phyloP scores from a whole-genome alignment of 225 moss, liverwort and hornwort genomes.

The Pseudoscleropodium purum region DNA sequence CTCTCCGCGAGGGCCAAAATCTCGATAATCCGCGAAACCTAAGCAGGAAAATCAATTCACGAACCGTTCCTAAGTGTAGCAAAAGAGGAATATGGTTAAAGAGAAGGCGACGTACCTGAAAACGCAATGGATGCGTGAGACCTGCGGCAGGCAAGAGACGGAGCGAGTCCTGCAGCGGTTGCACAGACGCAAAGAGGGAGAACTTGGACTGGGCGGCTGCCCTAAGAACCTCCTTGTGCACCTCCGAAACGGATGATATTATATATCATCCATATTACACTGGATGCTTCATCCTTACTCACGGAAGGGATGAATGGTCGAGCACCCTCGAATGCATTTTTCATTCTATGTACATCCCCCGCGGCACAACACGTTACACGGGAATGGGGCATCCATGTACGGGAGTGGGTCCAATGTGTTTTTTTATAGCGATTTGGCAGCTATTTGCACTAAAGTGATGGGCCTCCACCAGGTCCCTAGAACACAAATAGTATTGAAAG shows the following conservation, averaged over 20 bases:
- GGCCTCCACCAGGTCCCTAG: too few species aligned
- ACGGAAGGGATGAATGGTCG: background rate
- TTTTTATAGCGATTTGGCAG: too few species aligned
- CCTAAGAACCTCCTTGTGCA: slow-evolving; percentile 4
- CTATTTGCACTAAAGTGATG: too few species aligned
- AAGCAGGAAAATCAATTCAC: background rate
- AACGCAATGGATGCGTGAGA: background rate
- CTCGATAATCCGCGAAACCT: background rate
- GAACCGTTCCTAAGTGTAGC: background rate
- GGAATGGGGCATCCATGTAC: background rate
- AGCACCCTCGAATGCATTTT: background rate
- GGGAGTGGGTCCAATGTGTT: too few species aligned
- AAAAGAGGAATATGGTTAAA: too few species aligned
- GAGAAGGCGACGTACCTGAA: background rate
- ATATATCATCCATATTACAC: background rate
- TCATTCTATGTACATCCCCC: background rate
- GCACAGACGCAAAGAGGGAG: slow-evolving; percentile 9
- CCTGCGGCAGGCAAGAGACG: background rate
- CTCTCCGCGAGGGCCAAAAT: background rate
- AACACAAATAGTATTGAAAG: too few species aligned
- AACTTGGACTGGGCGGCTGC: background rate
- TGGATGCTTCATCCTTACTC: background rate
- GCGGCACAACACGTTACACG: background rate
- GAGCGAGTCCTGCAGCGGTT: background rate
- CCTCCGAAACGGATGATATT: background rate